Conservation (phyloP, 2,329 filamentous ascomycete species). For the Pseudopyricularia javanii region DNA sequence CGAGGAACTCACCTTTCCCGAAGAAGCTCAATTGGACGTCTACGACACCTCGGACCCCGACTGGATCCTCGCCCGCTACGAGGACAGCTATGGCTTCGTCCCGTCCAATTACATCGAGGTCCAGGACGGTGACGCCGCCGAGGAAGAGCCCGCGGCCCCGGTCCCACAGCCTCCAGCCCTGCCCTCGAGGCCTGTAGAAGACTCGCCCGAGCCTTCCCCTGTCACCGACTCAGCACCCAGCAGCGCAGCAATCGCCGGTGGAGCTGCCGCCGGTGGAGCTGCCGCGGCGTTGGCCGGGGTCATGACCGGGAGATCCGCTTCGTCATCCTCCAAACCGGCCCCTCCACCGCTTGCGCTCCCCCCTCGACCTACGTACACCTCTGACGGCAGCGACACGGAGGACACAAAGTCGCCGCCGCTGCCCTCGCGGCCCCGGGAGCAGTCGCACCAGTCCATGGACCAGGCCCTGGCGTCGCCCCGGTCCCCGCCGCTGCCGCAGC, state of each 20-base stretch:
- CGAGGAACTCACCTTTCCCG: slow-evolving; percentile 90
- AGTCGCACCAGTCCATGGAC: slow-evolving; percentile 25
- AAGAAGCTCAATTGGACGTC: slow-evolving; percentile 72
- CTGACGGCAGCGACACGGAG: slow-evolving; percentile 57
- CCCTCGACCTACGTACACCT: slow-evolving; percentile 42
- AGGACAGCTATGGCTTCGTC: slow-evolving; percentile 84
- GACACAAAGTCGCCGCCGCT: slow-evolving; percentile 48
- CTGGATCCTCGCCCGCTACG: slow-evolving; percentile 84
- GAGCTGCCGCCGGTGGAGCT: slow-evolving; percentile 25
- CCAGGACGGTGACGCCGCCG: slow-evolving; percentile 26
- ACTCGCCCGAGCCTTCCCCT: slow-evolving; percentile 20
- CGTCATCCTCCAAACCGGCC: slow-evolving; percentile 19
- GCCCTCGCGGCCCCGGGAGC: slow-evolving; percentile 49
- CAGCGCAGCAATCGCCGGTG: slow-evolving; percentile 11
- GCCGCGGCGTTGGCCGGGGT: slow-evolving; percentile 43
- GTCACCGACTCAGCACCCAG: slow-evolving; percentile 13
- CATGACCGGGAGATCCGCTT: slow-evolving; percentile 32
- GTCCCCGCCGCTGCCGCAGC: slow-evolving; percentile 8
- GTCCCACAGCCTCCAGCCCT: slow-evolving; percentile 25
- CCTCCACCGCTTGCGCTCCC: slow-evolving; percentile 36
- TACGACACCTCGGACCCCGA: slow-evolving; percentile 89
- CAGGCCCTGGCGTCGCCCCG: slow-evolving; percentile 10
- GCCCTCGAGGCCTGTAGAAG: slow-evolving; percentile 27
- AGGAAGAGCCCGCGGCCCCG: slow-evolving; percentile 16
- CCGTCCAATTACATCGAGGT: slow-evolving; percentile 93